phyloP scores from a whole-genome alignment of 108 stramenopile genomes.

The Discostella stelligeroides region DNA sequence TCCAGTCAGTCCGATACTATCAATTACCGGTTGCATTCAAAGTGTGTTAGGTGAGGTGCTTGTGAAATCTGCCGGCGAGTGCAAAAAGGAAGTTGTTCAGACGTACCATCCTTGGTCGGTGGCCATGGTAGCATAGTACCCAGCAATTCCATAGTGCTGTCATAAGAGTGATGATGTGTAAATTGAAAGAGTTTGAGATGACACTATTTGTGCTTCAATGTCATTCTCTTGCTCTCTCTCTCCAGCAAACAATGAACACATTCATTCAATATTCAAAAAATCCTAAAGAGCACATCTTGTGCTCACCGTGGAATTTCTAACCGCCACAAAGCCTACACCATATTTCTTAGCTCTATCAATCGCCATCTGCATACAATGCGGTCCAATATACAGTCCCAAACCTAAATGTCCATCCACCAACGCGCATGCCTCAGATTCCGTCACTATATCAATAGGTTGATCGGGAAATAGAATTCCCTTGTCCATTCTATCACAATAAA shows the following conservation, averaged over 20 bases:
- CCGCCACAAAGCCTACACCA: constrained; percentile 67
- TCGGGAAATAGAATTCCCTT: constrained; percentile 58
- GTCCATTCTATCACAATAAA: constrained; percentile 76
- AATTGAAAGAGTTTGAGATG: background rate
- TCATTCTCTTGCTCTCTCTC: no score
- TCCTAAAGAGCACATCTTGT: background rate
- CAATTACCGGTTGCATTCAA: background rate
- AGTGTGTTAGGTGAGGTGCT: background rate
- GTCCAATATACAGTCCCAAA: constrained; percentile 69
- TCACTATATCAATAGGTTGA: constrained; percentile 54
- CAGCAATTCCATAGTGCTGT: constrained; percentile 65
- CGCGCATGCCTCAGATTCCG: constrained; percentile 56
- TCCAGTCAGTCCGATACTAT: constrained; percentile 58
- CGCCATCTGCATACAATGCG: constrained; percentile 71
- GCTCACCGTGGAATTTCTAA: constrained; percentile 58
- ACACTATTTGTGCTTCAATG: background rate
- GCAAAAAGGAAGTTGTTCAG: no score
- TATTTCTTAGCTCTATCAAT: constrained; percentile 70
- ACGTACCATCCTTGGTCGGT: constrained; percentile 56
- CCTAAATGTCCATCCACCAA: constrained; percentile 68
- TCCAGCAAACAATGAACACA: background rate
- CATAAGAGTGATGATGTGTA: background rate
- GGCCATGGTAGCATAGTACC: constrained; percentile 76
- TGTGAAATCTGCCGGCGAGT: background rate
- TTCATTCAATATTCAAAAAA: background rate